Percentiles rank a stretch among this genome's conserved stretches.
Conservation (phyloP, 352 stramenopile genomes). For the Achlya hypogyna region DNA sequence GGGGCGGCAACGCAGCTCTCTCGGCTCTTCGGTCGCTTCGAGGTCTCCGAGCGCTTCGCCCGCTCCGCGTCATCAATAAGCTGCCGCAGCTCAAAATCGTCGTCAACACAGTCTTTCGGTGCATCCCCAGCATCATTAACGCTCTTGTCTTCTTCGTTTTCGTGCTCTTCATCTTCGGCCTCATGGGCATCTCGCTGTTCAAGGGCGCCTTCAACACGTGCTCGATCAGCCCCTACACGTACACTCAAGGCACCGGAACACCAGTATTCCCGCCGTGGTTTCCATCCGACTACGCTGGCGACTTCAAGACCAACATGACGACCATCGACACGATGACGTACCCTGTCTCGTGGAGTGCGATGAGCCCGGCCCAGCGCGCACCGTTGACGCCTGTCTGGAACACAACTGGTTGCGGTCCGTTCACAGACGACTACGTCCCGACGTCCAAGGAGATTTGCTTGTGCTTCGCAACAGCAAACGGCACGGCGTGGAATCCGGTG, state of each 20-base stretch:
- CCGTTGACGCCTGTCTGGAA: constrained; percentile 38
- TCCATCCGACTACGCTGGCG: not conserved
- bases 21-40: constrained; percentile 79
- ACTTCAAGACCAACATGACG: not conserved
- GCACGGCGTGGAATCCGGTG: constrained; percentile 36
- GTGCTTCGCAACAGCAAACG: constrained; percentile 29
- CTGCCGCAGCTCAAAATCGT: constrained; percentile 82
- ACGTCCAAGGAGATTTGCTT: constrained; percentile 66
- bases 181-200: constrained; percentile 91
- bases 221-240: constrained; percentile 21
- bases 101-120: constrained; percentile 83
- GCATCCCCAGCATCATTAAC: constrained; percentile 86
- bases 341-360: constrained; percentile 31
- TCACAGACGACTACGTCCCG: constrained; percentile 18
- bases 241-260: constrained; percentile 29
- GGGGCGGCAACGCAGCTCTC: constrained; percentile 36
- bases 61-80: constrained; percentile 86
- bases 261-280: constrained; percentile 11
- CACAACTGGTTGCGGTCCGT: constrained; percentile 31
- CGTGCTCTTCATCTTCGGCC: constrained; percentile 91
- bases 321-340: constrained; percentile 24
- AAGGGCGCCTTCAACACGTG: constrained; percentile 87
- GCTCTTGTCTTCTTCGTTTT: constrained; percentile 77
- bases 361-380: constrained; percentile 26
- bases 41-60: constrained; percentile 76